These are phyloP conservation scores for Ophiostoma montium DNA, from an alignment of 2,329 filamentous ascomycete genomes.

Conservation along the genomic window DNA sequence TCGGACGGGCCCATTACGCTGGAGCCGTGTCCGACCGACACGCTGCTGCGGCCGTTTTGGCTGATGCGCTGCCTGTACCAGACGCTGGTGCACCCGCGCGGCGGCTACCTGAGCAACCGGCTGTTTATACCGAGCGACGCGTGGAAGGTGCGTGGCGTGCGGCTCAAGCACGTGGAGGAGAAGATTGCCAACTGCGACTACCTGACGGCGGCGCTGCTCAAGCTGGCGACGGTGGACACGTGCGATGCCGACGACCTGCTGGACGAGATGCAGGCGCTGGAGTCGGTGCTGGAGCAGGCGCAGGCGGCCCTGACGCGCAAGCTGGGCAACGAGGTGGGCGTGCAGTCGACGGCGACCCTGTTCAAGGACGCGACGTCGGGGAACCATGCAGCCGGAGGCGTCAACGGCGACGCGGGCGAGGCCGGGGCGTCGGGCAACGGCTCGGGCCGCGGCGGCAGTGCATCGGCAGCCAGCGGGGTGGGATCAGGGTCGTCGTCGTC, in stretches of 20 bases:
- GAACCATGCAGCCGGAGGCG: conserved; percentile 16
- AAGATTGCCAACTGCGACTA: conserved; percentile 87
- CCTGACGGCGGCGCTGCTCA: conserved; percentile 75
- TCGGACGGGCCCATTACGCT: conserved; percentile 59
- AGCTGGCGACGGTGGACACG: conserved; percentile 71
- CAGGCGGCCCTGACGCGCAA: conserved; percentile 66
- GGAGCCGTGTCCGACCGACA: conserved; percentile 82
- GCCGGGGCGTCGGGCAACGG: not conserved
- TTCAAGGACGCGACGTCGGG: conserved; percentile 52
- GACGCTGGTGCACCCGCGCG: conserved; percentile 78
- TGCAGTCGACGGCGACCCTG: conserved; percentile 55
- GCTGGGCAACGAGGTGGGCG: conserved; percentile 83
- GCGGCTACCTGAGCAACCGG: conserved; percentile 81
- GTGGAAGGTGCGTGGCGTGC: conserved; percentile 88
- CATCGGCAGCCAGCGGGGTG: conserved; percentile 25
- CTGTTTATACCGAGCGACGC: conserved; percentile 87
- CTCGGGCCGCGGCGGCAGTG: not conserved
- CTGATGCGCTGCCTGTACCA: conserved; percentile 90
- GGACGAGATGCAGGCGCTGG: conserved; percentile 85
- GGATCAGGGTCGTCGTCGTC: conserved; percentile 49
- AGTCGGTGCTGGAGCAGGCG: conserved; percentile 73
- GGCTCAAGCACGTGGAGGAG: conserved; percentile 81
- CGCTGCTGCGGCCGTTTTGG: conserved; percentile 91
- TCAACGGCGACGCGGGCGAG: conserved; percentile 28
- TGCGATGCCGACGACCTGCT: conserved; percentile 83